Evolutionary conservation across 202 grass and related monocot genomes (phyloP).

Genomic region (Digitaria exilis): DNA sequence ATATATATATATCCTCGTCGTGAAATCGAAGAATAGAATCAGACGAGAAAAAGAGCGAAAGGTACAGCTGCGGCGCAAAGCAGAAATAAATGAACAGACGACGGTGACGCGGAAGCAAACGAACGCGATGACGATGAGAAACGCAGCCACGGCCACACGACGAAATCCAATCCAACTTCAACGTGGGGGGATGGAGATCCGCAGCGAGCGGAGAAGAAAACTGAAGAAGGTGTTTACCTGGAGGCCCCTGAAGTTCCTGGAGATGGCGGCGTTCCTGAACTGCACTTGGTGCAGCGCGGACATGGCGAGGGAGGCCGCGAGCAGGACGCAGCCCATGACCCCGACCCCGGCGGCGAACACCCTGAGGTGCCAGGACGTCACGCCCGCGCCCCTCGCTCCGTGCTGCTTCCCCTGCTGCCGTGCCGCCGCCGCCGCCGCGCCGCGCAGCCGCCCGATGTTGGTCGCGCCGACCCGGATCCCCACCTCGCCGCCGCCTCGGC

Average conservation of each 20-base stretch:
- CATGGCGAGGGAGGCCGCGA: slow-evolving; percentile 55
- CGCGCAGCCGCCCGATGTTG: slow-evolving; percentile 52
- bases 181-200: neutral
- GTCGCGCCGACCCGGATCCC: slow-evolving; percentile 39
- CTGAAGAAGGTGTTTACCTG: slow-evolving; percentile 36
- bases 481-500: neutral
- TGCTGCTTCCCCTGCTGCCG: slow-evolving; percentile 30
- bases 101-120: neutral
- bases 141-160: neutral
- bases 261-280: slow-evolving; percentile 49
- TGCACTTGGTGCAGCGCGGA: slow-evolving; percentile 59
- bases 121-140: neutral
- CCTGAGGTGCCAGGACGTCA: slow-evolving; percentile 43
- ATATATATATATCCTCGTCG: too few relatives aligned
- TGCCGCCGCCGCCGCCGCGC: neutral
- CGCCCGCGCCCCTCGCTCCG: neutral
- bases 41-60: neutral
- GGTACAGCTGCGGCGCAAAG: neutral
- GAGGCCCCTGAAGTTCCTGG: slow-evolving; percentile 49
- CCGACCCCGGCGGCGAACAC: slow-evolving; percentile 51
- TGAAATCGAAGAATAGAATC: neutral
- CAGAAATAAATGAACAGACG: neutral
- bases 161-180: neutral
- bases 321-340: slow-evolving; percentile 55
- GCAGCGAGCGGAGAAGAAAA: neutral